Base-by-base conservation (phyloP, 225 moss, liverwort and hornwort species). In the Pseudoscleropodium purum region DNA sequence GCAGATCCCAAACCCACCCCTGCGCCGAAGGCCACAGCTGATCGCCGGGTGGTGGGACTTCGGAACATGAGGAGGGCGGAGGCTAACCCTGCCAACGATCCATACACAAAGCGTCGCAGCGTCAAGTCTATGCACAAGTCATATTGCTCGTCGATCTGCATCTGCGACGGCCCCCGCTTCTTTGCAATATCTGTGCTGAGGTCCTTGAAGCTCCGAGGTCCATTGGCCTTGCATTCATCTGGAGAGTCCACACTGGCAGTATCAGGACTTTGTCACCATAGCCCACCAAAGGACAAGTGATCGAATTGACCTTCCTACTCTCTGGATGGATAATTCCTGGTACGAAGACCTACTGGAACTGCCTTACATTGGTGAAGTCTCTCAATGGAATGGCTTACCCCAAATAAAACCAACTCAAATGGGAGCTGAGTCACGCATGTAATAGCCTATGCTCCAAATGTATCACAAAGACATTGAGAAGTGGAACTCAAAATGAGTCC, bases 91-190 rank as follows among this genome's bases (percentile, higher is more conserved):
- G 91, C 72, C 39, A 94, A 29, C 78, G 92, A 90, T 30, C 94
- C 92, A 83, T 91, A 94, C 41, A 92, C 94, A 36, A 94, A 84
- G 72, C 91, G 84, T 41, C 94, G 90, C 68, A 94, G 87, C 64
- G 92, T 87, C 64, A 91, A 88, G 84, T 92, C 92, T 18, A 94
- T 82, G 90, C 89, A 89, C 56, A 88, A 86, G 67, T 94, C 94
- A 24, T 88, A 87, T 20, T 91, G 88, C 81, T 92, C 86, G 7
- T 88, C 84, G 49, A 69, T 54, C 67, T 77, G 92, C 86, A 84
- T 43, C 67, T 89, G 91, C 39, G 91, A 76, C 79, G 86, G 86
- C 62, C 62, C 81, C 52, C 85, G 86, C 79, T 70, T 83, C 86
- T 86, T 91, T 13, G 89, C 83, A 65, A 91, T 91, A 6, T 93